Base-by-base conservation (phyloP, 805 yeast species). In the Kodamaea lidongshanica region DNA sequence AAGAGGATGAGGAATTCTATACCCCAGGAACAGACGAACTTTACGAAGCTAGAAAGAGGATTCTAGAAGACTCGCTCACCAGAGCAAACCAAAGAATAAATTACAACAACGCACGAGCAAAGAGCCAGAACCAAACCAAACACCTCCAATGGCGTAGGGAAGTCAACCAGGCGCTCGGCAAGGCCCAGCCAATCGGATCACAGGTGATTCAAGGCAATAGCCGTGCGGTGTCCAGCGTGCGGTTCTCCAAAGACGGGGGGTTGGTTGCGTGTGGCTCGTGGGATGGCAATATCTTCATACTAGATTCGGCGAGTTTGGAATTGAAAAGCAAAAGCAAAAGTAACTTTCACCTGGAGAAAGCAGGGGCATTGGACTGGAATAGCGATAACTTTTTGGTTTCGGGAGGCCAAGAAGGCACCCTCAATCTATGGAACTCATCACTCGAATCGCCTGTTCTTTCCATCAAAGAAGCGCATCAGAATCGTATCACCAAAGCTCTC, bases 1-100 rank as follows among this genome's bases (percentile, higher is more conserved):
- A 66, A 1, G 79, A 75, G 7, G 79, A 83, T 9, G 94, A 79
- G 29, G 95, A 86, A 37, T 87, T 81, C 46, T 86, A 76, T 46
- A 86, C 95, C 0, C 94, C 94, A 0, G 95, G 94, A 0, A 54
- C 70, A 0, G 58, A 56, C 3, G 71, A 64, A 5, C 52, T 88
- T 7, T 55, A 67, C 6, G 56, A 63, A 1, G 67, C 74, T 0
- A 65, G 97, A 30, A 50, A 56, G 20, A 37, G 41, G 2, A 61
- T 88, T 0, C 70, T 86, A 0, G 37, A 54, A 4, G 56, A 54
- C 33, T 79, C 95, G 0, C 42, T 81, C 3, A 24, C 32, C 1
- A 52, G 52, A 12, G 70, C 89, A 0, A 46, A 50, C 15, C 19
- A 33, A 1, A 53, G 92, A 37, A 33, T 74, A 0, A 34, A 42